phyloP scores from a whole-genome alignment of 768 basidiomycete genomes.

The Daedaleopsis nitida region DNA sequence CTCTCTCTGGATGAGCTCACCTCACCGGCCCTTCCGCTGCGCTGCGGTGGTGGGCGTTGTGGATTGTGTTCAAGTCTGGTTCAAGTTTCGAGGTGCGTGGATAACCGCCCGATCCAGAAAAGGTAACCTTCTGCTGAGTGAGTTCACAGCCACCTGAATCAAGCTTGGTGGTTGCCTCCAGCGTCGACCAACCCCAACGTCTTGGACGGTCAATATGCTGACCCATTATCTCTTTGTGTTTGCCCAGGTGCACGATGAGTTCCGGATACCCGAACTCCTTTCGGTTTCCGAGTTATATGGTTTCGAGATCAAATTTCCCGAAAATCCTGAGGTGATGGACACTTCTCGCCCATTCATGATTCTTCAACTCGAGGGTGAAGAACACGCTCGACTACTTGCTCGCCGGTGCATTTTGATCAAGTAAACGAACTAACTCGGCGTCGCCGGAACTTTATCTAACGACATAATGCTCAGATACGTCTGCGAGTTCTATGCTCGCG shows the following conservation, averaged over 20 bases:
- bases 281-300: slow-evolving; percentile 77
- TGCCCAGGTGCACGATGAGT: slow-evolving; percentile 80
- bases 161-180: not conserved
- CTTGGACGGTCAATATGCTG: not conserved
- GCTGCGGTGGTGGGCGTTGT: not conserved
- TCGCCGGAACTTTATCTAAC: not conserved
- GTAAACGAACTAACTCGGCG: slow-evolving; percentile 42
- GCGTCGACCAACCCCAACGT: not conserved
- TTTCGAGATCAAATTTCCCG: slow-evolving; percentile 58
- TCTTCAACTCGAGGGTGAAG: slow-evolving; percentile 65
- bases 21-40: not conserved
- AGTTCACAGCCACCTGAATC: slow-evolving; percentile 2
- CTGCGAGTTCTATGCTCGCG: slow-evolving; percentile 78
- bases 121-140: too few species aligned
- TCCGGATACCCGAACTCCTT: slow-evolving; percentile 79
- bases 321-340: slow-evolving; percentile 48
- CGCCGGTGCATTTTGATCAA: slow-evolving; percentile 81
- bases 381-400: slow-evolving; percentile 74
- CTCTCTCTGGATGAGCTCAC: too few species aligned
- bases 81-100: too few species aligned
- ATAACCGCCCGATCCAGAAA: not conserved
- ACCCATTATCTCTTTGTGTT: slow-evolving; percentile 65
- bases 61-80: not conserved
- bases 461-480: slow-evolving; percentile 54
- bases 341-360: slow-evolving; percentile 73